Percentiles rank a stretch among this genome's conserved stretches.
Evolutionary conservation across 2,329 filamentous ascomycete species (phyloP).

Genomic region (Cytospora mali): DNA sequence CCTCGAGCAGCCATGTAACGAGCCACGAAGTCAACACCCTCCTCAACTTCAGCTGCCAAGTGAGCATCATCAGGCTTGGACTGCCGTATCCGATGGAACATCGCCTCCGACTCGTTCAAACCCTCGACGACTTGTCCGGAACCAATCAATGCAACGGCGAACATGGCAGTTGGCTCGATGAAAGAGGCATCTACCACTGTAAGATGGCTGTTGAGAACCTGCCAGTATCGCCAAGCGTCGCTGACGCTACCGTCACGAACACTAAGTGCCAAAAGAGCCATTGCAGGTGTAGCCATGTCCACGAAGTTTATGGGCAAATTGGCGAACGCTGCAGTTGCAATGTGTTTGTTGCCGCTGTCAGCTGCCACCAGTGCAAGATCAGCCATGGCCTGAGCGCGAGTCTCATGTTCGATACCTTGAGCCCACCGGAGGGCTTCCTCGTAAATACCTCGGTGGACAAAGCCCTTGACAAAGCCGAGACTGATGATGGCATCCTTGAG

Average conservation of each 20-base stretch:
- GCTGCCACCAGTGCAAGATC: conserved; percentile 77
- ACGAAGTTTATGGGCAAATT: conserved; percentile 56
- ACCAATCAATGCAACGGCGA: conserved; percentile 82
- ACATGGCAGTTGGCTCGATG: conserved; percentile 90
- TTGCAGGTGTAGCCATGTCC: conserved; percentile 61
- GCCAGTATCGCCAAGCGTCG: conserved; percentile 80
- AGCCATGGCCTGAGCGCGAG: conserved; percentile 66
- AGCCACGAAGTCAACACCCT: conserved; percentile 72
- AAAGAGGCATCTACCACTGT: conserved; percentile 64
- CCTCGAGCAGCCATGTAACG: conserved; percentile 60
- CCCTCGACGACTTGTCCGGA: conserved; percentile 84
- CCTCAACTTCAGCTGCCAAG: conserved; percentile 79
- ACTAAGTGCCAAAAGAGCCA: conserved; percentile 84
- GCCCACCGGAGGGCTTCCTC: conserved; percentile 75
- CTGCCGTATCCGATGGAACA: conserved; percentile 82
- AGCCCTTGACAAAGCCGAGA: conserved; percentile 77
- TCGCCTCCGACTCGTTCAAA: conserved; percentile 74
- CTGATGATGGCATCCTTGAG: conserved; percentile 73
- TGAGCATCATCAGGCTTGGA: conserved; percentile 58
- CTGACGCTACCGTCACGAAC: conserved; percentile 80
- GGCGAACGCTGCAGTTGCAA: conserved; percentile 69
- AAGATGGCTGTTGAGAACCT: conserved; percentile 66
- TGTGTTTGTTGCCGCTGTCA: conserved; percentile 71
- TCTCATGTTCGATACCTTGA: conserved; percentile 60
- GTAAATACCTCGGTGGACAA: conserved; percentile 71